Evolutionary conservation across 2,329 filamentous ascomycete species (phyloP).

Genomic region (Westerdykella aurantiaca): DNA sequence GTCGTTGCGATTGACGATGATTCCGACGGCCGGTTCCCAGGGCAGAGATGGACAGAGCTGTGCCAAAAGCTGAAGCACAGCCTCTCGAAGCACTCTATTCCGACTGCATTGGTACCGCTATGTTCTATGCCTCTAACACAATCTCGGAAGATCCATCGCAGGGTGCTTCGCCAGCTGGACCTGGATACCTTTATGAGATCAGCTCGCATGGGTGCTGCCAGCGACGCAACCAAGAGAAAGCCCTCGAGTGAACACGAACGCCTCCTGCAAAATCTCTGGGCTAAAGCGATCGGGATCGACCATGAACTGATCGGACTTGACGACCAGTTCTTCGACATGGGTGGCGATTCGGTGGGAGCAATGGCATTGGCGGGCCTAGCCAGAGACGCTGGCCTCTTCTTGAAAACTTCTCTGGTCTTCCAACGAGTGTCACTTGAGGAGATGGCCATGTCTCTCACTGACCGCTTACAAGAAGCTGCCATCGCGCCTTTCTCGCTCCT

Average conservation of each 20-base stretch:
- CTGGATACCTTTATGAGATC: no score
- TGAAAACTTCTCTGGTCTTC: conserved; percentile 1
- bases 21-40: no score
- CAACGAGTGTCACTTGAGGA: not conserved
- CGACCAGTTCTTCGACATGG: conserved; percentile 38
- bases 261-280: not conserved
- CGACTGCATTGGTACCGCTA: no score
- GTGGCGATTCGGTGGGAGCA: conserved; percentile 32
- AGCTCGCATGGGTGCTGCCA: not conserved
- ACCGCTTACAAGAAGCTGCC: no score
- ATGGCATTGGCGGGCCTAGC: conserved; percentile 4
- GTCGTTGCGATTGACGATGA: no score
- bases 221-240: not conserved
- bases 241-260: not conserved
- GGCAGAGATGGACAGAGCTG: no score
- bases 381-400: not conserved
- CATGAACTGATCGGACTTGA: conserved; percentile 24
- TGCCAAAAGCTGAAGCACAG: no score
- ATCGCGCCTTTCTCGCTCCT: no score
- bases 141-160: no score
- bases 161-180: no score
- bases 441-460: not conserved
- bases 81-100: no score
- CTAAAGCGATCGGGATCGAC: not conserved
- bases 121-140: no score